Evolutionary conservation across 352 stramenopile species (phyloP).

Genomic region (Pythium grandisporangium): DNA sequence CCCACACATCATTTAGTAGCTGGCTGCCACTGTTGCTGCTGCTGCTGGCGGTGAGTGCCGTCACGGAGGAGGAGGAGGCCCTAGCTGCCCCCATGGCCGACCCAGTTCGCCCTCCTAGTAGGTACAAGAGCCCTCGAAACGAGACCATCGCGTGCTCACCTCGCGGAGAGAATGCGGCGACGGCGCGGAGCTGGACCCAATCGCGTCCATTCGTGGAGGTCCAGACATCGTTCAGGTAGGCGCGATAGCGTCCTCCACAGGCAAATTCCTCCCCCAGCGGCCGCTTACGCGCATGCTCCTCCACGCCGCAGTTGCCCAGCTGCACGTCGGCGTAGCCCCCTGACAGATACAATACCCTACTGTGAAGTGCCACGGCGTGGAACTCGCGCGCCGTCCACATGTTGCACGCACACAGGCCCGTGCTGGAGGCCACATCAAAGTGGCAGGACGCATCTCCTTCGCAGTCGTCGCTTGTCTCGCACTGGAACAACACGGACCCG

Average conservation of each 20-base stretch:
- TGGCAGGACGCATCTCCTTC: slow-evolving; percentile 48
- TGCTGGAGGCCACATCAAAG: slow-evolving; percentile 30
- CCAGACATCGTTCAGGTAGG: slow-evolving; percentile 71
- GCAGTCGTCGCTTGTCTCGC: slow-evolving; percentile 55
- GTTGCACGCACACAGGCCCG: slow-evolving; percentile 53
- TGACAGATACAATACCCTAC: slow-evolving; percentile 34
- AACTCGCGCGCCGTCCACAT: slow-evolving; percentile 75
- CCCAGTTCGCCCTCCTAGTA: slow-evolving; percentile 46
- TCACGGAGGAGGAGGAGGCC: too few relatives aligned
- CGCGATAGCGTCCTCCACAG: slow-evolving; percentile 47
- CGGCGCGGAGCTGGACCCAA: slow-evolving; percentile 37
- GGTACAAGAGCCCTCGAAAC: slow-evolving; percentile 43
- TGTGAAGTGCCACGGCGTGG: slow-evolving; percentile 41
- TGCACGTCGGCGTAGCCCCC: slow-evolving; percentile 58
- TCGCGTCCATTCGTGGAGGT: slow-evolving; percentile 43
- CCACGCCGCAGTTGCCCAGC: slow-evolving; percentile 52
- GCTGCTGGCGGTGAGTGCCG: too few relatives aligned
- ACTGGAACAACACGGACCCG: slow-evolving; percentile 30
- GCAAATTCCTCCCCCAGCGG: slow-evolving; percentile 49
- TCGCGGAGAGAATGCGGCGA: slow-evolving; percentile 31
- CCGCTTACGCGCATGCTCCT: slow-evolving; percentile 41
- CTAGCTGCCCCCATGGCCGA: slow-evolving; percentile 9
- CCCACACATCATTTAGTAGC: slow-evolving; percentile 68
- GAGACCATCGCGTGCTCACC: slow-evolving; percentile 62
- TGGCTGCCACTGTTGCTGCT: too few relatives aligned